Base-by-base conservation (phyloP, 805 yeast species). In the Suhomyces sp. region DNA sequence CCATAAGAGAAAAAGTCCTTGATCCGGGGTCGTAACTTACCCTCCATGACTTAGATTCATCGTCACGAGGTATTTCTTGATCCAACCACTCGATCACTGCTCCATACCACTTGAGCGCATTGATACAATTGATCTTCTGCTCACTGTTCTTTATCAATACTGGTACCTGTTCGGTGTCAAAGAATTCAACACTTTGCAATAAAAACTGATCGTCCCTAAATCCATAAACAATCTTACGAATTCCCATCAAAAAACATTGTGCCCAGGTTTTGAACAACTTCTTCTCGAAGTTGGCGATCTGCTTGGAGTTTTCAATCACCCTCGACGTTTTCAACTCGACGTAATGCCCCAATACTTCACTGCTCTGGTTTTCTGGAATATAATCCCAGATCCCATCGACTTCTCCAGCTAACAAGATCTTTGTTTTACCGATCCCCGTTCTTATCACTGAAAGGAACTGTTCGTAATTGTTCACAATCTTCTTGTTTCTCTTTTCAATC, bases 371-470 rank as follows among this genome's bases (percentile, higher is more conserved):
- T 19, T 63, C 70, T 2, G 90, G 88, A 44, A 80, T 75, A 50
- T 77, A 87, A 56, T 88, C 96, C 74, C 81, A 83, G 8, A 83
- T 82, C 56, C 96, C 83, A 59, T 91, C 98, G 14, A 91, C 86
- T 62, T 93, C 98, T 2, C 96, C 96, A 1, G 88, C 95, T 28
- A 88, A 58, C 5, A 86, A 56, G 28, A 88, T 60, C 43, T 74
- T 76, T 13, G 78, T 72, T 29, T 72, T 73, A 6, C 96, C 96
- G 11, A 91, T 78, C 2, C 95, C 95, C 0, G 96, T 82, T 47
- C 76, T 74, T 5, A 90, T 90, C n/a, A 91, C 82, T 0, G 87
- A 73, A 29, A 83, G 68, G 53, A 78, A 88, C 60, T 91, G 95
- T 48, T 81, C 88, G 31, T 79, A 78, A 52, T 79, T 83, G 51